Base-by-base conservation (phyloP, 805 yeast genomes). In the Kodamaea leandrae region DNA sequence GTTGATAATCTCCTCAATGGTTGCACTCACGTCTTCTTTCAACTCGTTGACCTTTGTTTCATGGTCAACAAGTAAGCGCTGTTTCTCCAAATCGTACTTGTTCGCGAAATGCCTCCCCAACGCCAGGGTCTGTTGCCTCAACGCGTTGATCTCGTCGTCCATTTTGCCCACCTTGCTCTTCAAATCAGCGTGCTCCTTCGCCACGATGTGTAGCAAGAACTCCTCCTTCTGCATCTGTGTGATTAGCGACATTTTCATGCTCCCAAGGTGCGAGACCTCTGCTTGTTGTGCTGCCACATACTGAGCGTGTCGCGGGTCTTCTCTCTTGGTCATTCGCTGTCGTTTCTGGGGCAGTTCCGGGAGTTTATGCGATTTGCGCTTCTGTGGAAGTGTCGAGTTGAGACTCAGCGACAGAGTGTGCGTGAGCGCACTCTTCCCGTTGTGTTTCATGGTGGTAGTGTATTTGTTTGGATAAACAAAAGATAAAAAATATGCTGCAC, bases 1-100 rank as follows among this genome's bases (percentile, higher is more conserved):
- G 5, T 60, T 50, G 24, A 72, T 61, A 4, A 72, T 45, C 1
- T 51, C 41, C 29, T 75, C 76, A 1, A 77, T 63, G 49, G 71
- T 60, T 0, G 35, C 43, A 1, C 57, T 47, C 9, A 58, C 53
- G 4, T 39, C 43, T 33, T 64, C 67, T 39, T 64, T 65, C 20
- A 66, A 48, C 19, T 56, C 51, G 33, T 58, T 55, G 15, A 52
- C 45, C 4, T 52, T 45, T n/a, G 55, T 36, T 12, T 57, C 58
- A 37, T 48, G 63, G 26, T 59, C 55, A 16, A 52, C 43, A 14
- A 52, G 49, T 16, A 63, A 42, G 6, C 41, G 37, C 23, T 45
- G 46, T 33, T 33, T 37, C 16, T 41, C 43, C 26, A 48, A 18
- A 8, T 33, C 42, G 26, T 36, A 45, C n/a, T 14, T 16, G 15